Percentiles rank a stretch among this genome's conserved stretches.
phyloP scores from a whole-genome alignment of 495 filamentous ascomycete species.

The Hyaloscypha hepaticicola region DNA sequence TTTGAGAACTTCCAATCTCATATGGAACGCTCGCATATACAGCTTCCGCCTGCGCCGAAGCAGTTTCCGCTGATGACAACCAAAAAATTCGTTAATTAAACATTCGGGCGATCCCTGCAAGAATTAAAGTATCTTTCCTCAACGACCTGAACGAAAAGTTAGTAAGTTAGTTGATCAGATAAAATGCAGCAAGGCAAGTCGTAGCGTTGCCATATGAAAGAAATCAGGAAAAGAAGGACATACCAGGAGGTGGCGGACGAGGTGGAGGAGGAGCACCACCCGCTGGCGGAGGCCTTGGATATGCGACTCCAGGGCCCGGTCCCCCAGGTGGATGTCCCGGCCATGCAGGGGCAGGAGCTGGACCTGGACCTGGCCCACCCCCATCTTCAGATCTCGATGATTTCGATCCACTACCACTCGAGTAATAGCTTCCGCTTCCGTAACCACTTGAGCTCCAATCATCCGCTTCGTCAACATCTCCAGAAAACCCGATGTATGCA shows the following conservation, averaged over 20 bases:
- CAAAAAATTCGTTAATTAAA: no score
- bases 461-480: neutral
- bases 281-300: neutral
- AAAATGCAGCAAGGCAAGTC: no score
- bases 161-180: no score
- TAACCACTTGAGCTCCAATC: neutral
- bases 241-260: neutral
- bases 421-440: neutral
- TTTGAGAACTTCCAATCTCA: no score
- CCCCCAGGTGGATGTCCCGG: neutral
- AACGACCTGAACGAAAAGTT: no score
- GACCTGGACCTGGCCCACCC: neutral
- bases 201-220: no score
- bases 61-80: neutral
- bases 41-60: neutral
- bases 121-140: no score
- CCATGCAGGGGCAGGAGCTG: neutral
- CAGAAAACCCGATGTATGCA: neutral
- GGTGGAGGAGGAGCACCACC: neutral
- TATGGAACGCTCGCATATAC: no score
- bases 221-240: neutral
- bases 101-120: no score
- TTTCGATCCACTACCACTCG: neutral
- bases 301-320: neutral
- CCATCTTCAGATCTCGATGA: neutral